Conservation (phyloP, 768 basidiomycete genomes). For the Agrocybe pediades region DNA sequence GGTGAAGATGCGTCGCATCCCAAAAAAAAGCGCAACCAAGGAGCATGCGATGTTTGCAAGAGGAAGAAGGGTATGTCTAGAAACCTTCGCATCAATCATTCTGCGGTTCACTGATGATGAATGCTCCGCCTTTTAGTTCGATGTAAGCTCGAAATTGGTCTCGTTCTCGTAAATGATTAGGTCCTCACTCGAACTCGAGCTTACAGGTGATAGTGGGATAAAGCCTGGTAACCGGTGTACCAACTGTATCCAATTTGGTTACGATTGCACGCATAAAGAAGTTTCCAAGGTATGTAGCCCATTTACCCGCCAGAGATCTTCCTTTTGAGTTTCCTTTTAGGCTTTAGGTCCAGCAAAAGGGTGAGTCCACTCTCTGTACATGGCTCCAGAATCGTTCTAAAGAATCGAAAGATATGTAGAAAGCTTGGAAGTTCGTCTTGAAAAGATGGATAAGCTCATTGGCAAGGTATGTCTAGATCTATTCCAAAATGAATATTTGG, state of each 20-base stretch:
- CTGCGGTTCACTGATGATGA: background rate
- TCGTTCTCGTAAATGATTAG: background rate
- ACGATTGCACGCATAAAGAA: constrained; percentile 70
- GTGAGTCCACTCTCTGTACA: constrained; percentile 31
- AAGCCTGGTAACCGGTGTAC: constrained; percentile 64
- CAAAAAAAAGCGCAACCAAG: constrained; percentile 64
- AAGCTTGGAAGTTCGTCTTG: constrained; percentile 58
- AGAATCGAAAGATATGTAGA: constrained; percentile 67
- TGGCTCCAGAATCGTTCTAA: constrained; percentile 30
- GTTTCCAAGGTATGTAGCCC: constrained; percentile 51
- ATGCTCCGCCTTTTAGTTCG: constrained; percentile 25
- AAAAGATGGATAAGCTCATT: constrained; percentile 66
- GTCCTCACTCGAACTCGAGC: constrained; percentile 12
- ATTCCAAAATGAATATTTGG: no score
- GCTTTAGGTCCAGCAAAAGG: constrained; percentile 66
- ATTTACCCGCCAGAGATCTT: background rate
- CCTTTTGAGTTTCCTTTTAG: constrained; percentile 23
- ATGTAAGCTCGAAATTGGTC: constrained; percentile 25
- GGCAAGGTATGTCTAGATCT: constrained; percentile 51
- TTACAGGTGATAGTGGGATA: constrained; percentile 67
- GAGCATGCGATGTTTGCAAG: constrained; percentile 75
- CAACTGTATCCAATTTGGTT: constrained; percentile 59
- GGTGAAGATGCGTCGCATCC: no score
- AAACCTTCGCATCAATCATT: background rate
- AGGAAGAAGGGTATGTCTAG: constrained; percentile 62